Evolutionary conservation across 768 basidiomycete species (phyloP), one percentile per base, ranked within the genome.

Genomic region (Suillus bovinus): DNA sequence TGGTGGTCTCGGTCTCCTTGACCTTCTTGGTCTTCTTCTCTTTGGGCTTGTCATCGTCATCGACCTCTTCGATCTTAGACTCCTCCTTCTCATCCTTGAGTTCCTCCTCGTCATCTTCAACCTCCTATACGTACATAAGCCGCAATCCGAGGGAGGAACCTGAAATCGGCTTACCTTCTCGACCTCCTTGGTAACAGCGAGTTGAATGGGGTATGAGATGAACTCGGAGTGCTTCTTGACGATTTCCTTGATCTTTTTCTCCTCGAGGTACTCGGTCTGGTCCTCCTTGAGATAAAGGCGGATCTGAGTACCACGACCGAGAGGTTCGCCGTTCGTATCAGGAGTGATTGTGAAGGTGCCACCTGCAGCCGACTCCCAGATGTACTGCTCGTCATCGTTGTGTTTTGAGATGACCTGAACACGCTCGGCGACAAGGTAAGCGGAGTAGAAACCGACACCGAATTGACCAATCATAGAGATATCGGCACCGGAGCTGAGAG

Each of bases 161-260:
- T 22, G 52, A 22, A 66, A 44, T 27, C 56, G 27, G 75, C 84
- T 22, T 64, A 94, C 96, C 91, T 96, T 98, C 84, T 99, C 97
- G 58, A 96, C 93, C 82, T 99, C 97, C 87, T 99, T 99, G 73
- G 93, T 94, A 63, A 98, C 96, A 56, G 94, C 94, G 66, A 99
- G 87, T 76, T 99, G 96, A 74, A 99, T 99, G 67, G 97, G 97
- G 82, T 99, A 99, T 34, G 96, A 98, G 80, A 99, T 99, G 84
- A 99, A 99, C 81, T 99, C 96, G 72, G 96, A 99, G 85, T 99
- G 96, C 84, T 99, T 99, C 87, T 99, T 99, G 76, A 99, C 96
- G 69, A 96, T 93, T 69, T 99, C 97, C 85, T 96, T 96, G 85
- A 99, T 93, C 78, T 89, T 89, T 86, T 97, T 97, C 87, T 99